Evolutionary conservation across 1,139 yeast species (phyloP).

Genomic region (Sugiyamaella neomexicana): DNA sequence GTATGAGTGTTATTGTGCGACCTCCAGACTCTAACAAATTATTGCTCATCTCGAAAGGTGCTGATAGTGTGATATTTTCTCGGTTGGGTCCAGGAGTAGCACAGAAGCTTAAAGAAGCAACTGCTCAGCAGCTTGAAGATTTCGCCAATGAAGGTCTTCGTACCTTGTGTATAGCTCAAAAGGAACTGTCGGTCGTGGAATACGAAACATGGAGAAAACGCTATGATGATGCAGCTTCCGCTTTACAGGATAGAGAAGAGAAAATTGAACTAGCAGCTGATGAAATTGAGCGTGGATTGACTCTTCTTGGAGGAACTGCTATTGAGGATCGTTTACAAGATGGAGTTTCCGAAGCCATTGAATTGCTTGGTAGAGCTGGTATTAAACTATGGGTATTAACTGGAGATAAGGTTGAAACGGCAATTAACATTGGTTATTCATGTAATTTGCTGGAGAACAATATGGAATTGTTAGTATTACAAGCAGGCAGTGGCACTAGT

Average conservation of each 20-base stretch:
- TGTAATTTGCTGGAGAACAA: slow-evolving; percentile 83
- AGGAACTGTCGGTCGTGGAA: slow-evolving; percentile 60
- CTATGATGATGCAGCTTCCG: slow-evolving; percentile 68
- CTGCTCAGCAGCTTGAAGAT: slow-evolving; percentile 81
- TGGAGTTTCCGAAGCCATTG: slow-evolving; percentile 92
- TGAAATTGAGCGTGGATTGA: slow-evolving; percentile 68
- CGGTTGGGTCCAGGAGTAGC: slow-evolving; percentile 44
- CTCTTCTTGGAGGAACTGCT: slow-evolving; percentile 88
- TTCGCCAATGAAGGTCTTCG: slow-evolving; percentile 95
- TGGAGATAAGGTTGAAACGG: slow-evolving; percentile 96
- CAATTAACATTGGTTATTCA: slow-evolving; percentile 93
- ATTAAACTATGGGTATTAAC: slow-evolving; percentile 94
- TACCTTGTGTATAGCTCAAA: slow-evolving; percentile 87
- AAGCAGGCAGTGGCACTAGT: slow-evolving; percentile 37
- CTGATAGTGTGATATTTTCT: slow-evolving; percentile 85
- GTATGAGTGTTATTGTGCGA: slow-evolving; percentile 92
- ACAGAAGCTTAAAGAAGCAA: slow-evolving; percentile 52
- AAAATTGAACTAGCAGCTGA: slow-evolving; percentile 74
- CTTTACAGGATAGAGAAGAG: slow-evolving; percentile 74
- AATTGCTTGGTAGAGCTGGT: slow-evolving; percentile 79
- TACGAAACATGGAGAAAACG: slow-evolving; percentile 67
- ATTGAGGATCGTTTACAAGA: slow-evolving; percentile 92
- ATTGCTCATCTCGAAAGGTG: slow-evolving; percentile 82
- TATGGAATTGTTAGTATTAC: slow-evolving; percentile 77
- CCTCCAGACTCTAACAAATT: slow-evolving; percentile 51